Conservation (phyloP, 495 filamentous ascomycete species). For the Lepraria neglecta region DNA sequence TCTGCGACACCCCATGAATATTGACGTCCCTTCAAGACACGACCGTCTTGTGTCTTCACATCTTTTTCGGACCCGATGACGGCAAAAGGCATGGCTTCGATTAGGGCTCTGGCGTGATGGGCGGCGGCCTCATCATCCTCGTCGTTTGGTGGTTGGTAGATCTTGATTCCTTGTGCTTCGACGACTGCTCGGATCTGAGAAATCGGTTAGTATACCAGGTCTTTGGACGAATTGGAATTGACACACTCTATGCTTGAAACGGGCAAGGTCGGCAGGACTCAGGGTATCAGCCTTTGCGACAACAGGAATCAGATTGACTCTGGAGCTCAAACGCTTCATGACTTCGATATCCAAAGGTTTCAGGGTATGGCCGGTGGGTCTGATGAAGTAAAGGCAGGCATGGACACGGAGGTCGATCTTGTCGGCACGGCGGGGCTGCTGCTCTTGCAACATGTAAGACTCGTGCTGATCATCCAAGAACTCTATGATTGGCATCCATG, state of each 20-base stretch:
- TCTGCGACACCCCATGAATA: slow-evolving; percentile 99
- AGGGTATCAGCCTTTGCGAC: slow-evolving; percentile 97
- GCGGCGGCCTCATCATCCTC: slow-evolving; percentile 96
- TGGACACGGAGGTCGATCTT: slow-evolving; percentile 99
- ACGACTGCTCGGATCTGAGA: slow-evolving; percentile 84
- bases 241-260: slow-evolving; percentile 86
- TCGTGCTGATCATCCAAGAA: slow-evolving; percentile 99
- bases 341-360: slow-evolving; percentile 99
- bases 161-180: slow-evolving; percentile 98
- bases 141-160: slow-evolving; percentile 94
- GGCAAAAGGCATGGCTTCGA: slow-evolving; percentile 96
- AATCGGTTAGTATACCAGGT: slow-evolving; percentile 27
- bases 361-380: slow-evolving; percentile 94
- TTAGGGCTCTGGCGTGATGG: slow-evolving; percentile 84
- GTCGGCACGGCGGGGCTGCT: slow-evolving; percentile 92
- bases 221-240: slow-evolving; percentile 12
- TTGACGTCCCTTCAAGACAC: slow-evolving; percentile 96
- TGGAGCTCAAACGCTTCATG: slow-evolving; percentile 96
- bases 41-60: slow-evolving; percentile 84
- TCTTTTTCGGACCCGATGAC: slow-evolving; percentile 99
- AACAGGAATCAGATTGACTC: slow-evolving; percentile 96
- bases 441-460: slow-evolving; percentile 99
- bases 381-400: slow-evolving; percentile 97
- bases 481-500: slow-evolving; percentile 99
- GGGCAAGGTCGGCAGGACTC: slow-evolving; percentile 80